A percentile compares a stretch with the other conserved stretches of the same genome.
phyloP scores from a whole-genome alignment of 106 monocot genomes.

The Dendrobium nobile region DNA sequence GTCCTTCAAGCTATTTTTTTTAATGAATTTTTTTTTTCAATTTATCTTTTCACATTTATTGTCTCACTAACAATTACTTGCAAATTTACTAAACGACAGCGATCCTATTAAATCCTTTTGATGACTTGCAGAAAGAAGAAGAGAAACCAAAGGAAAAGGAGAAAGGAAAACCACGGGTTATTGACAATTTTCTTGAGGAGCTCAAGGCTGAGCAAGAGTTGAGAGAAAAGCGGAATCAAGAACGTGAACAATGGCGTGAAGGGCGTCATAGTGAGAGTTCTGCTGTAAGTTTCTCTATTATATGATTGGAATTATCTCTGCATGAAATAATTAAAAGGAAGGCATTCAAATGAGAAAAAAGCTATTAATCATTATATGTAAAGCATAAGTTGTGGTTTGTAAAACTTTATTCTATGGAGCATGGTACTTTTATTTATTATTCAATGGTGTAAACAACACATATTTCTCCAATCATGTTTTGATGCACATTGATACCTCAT shows the following conservation, averaged over 20 bases:
- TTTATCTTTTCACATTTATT: neutral
- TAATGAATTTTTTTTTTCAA: neutral
- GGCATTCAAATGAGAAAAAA: neutral
- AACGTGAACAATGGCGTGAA: conserved; percentile 74
- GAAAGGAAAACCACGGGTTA: conserved; percentile 78
- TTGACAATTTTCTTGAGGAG: conserved; percentile 93
- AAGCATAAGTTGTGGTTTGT: neutral
- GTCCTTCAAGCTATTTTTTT: neutral
- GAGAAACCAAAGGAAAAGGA: conserved; percentile 94
- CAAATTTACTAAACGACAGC: neutral
- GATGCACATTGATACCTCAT: neutral
- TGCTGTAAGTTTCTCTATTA: conserved; percentile 41
- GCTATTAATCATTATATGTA: neutral
- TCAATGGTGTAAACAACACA: neutral
- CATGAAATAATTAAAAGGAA: neutral
- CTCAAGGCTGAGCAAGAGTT: conserved; percentile 89
- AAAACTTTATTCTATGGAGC: neutral
- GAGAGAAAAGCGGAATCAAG: conserved; percentile 86
- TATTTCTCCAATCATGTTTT: neutral
- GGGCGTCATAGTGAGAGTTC: conserved; percentile 47
- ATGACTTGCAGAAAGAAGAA: conserved; percentile 62
- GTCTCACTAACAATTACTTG: neutral
- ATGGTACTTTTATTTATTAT: neutral
- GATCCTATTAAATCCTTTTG: conserved; percentile 6
- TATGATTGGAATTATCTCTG: neutral